These are phyloP conservation scores for Lentinula aciculospora DNA, from an alignment of 768 basidiomycete genomes.

Conservation along the genomic window DNA sequence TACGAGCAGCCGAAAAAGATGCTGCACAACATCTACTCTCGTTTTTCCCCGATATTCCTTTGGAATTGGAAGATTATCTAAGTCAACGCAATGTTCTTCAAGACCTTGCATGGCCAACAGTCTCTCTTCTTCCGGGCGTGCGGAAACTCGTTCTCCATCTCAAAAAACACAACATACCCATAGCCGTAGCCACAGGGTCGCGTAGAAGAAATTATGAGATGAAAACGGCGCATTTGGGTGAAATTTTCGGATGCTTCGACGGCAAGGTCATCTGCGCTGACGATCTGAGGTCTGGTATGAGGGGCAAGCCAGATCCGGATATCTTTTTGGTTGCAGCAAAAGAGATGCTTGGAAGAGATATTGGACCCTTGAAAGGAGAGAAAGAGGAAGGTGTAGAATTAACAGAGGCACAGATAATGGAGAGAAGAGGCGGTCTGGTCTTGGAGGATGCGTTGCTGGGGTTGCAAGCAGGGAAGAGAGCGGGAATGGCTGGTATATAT, in stretches of 20 bases:
- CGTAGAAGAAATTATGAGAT: constrained; percentile 55
- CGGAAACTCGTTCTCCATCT: constrained; percentile 67
- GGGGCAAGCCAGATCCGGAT: constrained; percentile 79
- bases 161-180: constrained; percentile 59
- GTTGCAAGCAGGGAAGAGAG: constrained; percentile 74
- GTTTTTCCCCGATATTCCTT: constrained; percentile 67
- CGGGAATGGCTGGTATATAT: constrained; percentile 76
- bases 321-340: constrained; percentile 74
- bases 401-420: constrained; percentile 31
- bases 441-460: constrained; percentile 82
- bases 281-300: constrained; percentile 46
- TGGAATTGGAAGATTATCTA: constrained; percentile 59
- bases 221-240: constrained; percentile 60
- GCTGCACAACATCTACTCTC: constrained; percentile 67
- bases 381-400: constrained; percentile 18
- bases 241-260: constrained; percentile 58
- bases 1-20: constrained; percentile 50
- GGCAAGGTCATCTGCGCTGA: constrained; percentile 69
- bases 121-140: constrained; percentile 71
- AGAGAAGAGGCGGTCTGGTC: constrained; percentile 62
- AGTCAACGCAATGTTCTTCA: constrained; percentile 49
- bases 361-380: constrained; percentile 40
- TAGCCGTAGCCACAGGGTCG: constrained; percentile 79
- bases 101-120: constrained; percentile 63
- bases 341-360: constrained; percentile 46